These are phyloP conservation scores for Phalaenopsis aphrodite DNA, from an alignment of 106 monocot genomes.

Conservation along the genomic window DNA sequence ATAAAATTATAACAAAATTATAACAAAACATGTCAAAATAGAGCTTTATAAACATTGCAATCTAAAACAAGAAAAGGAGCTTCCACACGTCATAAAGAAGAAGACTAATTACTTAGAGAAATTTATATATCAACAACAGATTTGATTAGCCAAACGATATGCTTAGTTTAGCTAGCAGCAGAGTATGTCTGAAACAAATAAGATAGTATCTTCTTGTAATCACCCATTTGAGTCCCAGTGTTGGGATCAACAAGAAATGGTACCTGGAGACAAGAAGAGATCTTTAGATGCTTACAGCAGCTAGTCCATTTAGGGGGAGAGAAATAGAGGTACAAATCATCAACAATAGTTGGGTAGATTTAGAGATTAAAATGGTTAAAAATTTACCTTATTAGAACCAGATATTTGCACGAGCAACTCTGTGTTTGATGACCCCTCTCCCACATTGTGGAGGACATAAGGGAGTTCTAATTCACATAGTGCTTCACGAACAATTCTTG, in stretches of 20 bases:
- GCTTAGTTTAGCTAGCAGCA: background rate
- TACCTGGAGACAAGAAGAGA: slow-evolving; percentile 31
- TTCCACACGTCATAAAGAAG: background rate
- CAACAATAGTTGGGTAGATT: background rate
- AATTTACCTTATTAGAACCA: slow-evolving; percentile 58
- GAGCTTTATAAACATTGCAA: no score
- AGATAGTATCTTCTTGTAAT: slow-evolving; percentile 63
- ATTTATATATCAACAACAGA: background rate
- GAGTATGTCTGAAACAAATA: slow-evolving; percentile 67
- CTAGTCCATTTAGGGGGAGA: background rate
- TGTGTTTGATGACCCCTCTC: slow-evolving; percentile 56
- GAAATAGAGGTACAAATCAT: background rate
- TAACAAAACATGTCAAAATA: no score
- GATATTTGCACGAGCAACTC: slow-evolving; percentile 44
- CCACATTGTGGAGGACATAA: slow-evolving; percentile 78
- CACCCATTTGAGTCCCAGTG: slow-evolving; percentile 42
- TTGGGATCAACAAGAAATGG: slow-evolving; percentile 78
- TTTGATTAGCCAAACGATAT: background rate
- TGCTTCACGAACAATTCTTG: slow-evolving; percentile 83
- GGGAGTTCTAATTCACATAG: slow-evolving; percentile 90
- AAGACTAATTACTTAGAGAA: background rate
- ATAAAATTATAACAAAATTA: no score
- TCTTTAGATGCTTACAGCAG: no score
- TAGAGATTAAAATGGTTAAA: background rate
- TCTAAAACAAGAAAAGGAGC: no score